These are phyloP conservation scores for Penicillium riverlandense DNA, from an alignment of 495 filamentous ascomycete genomes.

Conservation along the genomic window DNA sequence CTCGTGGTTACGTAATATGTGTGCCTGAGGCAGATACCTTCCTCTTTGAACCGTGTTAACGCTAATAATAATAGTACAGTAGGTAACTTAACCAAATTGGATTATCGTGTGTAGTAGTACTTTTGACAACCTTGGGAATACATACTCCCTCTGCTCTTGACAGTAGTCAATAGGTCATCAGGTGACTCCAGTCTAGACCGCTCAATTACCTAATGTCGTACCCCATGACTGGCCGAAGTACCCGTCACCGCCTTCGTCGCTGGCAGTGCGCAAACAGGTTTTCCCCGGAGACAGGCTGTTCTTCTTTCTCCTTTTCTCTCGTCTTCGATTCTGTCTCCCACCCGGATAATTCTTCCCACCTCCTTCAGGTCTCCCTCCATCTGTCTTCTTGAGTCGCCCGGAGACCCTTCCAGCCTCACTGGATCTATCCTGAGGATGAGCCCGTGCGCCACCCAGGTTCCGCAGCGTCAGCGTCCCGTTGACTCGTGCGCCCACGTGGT, in stretches of 20 bases:
- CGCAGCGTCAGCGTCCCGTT: slow-evolving; percentile 32
- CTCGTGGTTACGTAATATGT: slow-evolving; percentile 6
- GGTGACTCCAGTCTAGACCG: no score
- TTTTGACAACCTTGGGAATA: no score
- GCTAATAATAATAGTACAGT: no score
- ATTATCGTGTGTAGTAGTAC: no score
- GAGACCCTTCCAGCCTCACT: not conserved
- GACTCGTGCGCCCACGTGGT: slow-evolving; percentile 42
- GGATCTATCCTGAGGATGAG: slow-evolving; percentile 16
- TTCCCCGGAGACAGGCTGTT: no score
- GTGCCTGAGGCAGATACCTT: not conserved
- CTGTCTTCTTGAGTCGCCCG: not conserved
- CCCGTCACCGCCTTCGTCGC: no score
- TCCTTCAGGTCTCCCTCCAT: slow-evolving; percentile 1
- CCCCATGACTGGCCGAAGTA: no score
- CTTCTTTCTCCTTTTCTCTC: not conserved
- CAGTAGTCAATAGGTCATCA: no score
- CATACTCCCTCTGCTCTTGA: no score
- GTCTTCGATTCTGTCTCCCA: not conserved
- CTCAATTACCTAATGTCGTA: no score
- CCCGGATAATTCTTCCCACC: not conserved
- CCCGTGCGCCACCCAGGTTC: slow-evolving; percentile 23
- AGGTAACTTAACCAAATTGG: no score
- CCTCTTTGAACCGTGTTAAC: no score
- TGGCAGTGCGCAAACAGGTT: not conserved